Evolutionary conservation across 1,284 basidiomycete genomes (phyloP).

Genomic region (Trametes hirsuta): DNA sequence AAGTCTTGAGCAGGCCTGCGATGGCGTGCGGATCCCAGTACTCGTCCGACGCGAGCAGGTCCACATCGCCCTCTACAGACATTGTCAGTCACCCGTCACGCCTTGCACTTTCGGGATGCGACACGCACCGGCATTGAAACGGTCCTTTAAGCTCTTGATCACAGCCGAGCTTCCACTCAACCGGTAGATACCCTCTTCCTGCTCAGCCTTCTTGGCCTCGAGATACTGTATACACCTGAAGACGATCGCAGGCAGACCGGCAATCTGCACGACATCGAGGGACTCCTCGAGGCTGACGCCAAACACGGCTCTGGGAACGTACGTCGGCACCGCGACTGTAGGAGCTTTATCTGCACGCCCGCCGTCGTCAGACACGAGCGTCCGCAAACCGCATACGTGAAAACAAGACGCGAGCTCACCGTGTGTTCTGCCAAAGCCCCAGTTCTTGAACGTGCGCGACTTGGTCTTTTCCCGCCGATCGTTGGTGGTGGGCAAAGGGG

Average conservation of each 20-base stretch:
- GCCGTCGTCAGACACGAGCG: constrained; percentile 5
- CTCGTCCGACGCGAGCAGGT: constrained; percentile 84
- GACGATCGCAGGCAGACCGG: constrained; percentile 90
- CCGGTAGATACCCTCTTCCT: constrained; percentile 98
- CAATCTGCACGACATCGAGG: constrained; percentile 86
- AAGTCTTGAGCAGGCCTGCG: constrained; percentile 89
- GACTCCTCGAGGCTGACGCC: constrained; percentile 89
- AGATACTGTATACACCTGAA: constrained; percentile 93
- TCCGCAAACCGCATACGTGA: constrained; percentile 6
- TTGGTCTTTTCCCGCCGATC: constrained; percentile 89
- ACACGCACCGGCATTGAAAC: constrained; percentile 83
- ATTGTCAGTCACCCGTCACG: constrained; percentile 15
- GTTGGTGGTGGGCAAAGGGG: constrained; percentile 38
- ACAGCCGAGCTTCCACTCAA: constrained; percentile 92
- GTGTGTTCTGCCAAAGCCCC: constrained; percentile 75
- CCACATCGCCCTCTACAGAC: constrained; percentile 83
- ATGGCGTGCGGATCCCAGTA: constrained; percentile 96
- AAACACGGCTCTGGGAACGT: constrained; percentile 79
- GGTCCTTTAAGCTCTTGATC: constrained; percentile 91
- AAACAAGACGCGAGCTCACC: constrained; percentile 36
- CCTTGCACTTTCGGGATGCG: not conserved
- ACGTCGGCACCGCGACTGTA: constrained; percentile 38
- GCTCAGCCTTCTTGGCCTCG: constrained; percentile 88
- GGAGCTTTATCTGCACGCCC: constrained; percentile 42
- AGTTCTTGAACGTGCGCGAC: constrained; percentile 87